These are phyloP conservation scores for Periconia sp. DNA, from an alignment of 2,329 filamentous ascomycete species.

Conservation along the genomic window DNA sequence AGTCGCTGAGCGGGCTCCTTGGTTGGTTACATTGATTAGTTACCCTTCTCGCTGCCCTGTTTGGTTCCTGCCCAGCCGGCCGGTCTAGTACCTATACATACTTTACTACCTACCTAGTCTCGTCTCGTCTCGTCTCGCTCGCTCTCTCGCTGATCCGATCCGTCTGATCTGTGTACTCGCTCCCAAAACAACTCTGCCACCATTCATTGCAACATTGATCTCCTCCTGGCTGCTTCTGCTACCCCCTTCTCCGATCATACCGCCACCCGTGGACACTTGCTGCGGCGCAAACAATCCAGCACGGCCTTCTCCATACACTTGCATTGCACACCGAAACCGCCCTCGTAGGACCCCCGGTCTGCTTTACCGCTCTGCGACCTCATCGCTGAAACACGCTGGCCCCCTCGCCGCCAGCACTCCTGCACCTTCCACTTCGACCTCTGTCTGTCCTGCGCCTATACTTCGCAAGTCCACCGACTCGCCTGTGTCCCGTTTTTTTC, in stretches of 20 bases:
- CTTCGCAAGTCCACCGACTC: neutral
- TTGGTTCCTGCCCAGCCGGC: no score
- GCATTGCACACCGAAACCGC: neutral
- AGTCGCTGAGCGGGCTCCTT: no score
- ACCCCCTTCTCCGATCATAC: neutral
- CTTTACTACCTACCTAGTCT: no score
- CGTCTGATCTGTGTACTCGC: neutral
- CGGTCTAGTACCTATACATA: no score
- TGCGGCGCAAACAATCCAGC: slow-evolving; percentile 1
- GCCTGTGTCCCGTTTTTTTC: neutral
- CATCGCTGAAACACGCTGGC: slow-evolving; percentile 23
- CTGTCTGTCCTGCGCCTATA: neutral
- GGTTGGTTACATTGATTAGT: no score
- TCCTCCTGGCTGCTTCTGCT: neutral
- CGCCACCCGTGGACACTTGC: neutral
- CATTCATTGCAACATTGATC: neutral
- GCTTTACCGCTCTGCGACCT: slow-evolving; percentile 9
- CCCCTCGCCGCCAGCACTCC: slow-evolving; percentile 10
- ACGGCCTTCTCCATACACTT: neutral
- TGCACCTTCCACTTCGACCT: neutral
- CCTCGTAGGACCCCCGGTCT: neutral
- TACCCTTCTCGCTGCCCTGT: no score
- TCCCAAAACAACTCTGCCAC: no score
- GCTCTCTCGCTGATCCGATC: slow-evolving; percentile 1
- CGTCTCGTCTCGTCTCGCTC: neutral